Evolutionary conservation across 495 filamentous ascomycete species (phyloP).

Genomic region (Neurospora hispaniola): DNA sequence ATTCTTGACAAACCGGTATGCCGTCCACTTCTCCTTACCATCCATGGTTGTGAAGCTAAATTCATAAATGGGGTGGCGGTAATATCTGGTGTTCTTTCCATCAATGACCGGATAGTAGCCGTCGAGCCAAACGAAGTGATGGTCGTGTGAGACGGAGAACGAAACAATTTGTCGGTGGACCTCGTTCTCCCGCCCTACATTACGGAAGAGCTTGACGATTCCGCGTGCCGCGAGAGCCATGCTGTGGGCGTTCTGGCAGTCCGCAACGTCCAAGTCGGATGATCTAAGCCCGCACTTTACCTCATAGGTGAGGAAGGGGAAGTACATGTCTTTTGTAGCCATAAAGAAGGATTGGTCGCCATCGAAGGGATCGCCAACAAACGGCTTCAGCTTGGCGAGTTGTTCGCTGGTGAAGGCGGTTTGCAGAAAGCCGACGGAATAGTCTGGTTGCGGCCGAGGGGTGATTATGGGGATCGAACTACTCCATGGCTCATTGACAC

Average conservation of each 20-base stretch:
- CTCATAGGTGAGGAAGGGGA: conserved; percentile 16
- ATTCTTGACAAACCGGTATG: conserved; percentile 16
- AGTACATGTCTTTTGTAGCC: conserved; percentile 22
- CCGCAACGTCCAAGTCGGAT: background rate
- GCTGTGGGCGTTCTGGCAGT: conserved; percentile 18
- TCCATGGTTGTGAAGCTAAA: background rate
- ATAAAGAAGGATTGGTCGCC: conserved; percentile 8
- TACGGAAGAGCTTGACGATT: conserved; percentile 24
- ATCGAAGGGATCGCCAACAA: conserved; percentile 16
- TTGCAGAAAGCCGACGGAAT: conserved; percentile 29
- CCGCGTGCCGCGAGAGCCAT: conserved; percentile 28
- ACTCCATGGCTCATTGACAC: conserved; percentile 32
- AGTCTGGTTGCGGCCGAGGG: conserved; percentile 26
- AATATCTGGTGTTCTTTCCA: conserved; percentile 6
- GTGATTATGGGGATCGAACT: conserved; percentile 23
- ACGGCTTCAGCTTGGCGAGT: conserved; percentile 28
- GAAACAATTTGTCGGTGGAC: conserved; percentile 30
- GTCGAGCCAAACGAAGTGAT: conserved; percentile 24
- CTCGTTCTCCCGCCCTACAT: conserved; percentile 25
- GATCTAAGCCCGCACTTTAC: conserved; percentile 12
- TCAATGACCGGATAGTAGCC: conserved; percentile 23
- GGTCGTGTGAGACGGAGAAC: conserved; percentile 40
- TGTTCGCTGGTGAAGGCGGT: conserved; percentile 32
- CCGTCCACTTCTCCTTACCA: background rate
- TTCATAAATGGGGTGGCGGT: conserved; percentile 3